These are phyloP conservation scores for Ambrosia trifida DNA, from an alignment of 129 eudicot species.

Conservation along the genomic window DNA sequence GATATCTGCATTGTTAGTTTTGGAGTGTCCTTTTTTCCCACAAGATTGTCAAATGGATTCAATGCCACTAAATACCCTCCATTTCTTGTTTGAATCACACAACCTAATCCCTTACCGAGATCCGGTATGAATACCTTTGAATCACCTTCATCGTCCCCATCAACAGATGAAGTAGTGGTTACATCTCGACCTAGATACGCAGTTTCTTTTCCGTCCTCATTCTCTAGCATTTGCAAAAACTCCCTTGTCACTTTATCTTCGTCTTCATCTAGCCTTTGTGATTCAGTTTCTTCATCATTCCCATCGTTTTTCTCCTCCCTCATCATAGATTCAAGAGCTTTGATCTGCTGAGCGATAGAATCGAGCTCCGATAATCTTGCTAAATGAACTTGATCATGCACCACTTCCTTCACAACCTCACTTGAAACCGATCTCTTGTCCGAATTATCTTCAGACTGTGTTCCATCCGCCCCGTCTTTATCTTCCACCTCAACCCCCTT, in stretches of 20 bases:
- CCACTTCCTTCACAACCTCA: slow-evolving; percentile 94
- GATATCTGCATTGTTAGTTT: slow-evolving; percentile 94
- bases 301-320: slow-evolving; percentile 40
- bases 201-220: slow-evolving; percentile 38
- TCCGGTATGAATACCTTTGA: slow-evolving; percentile 65
- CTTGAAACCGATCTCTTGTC: slow-evolving; percentile 64
- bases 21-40: slow-evolving; percentile 66
- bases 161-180: slow-evolving; percentile 24
- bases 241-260: slow-evolving; percentile 88
- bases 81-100: slow-evolving; percentile 81
- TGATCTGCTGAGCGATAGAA: slow-evolving; percentile 80
- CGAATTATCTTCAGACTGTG: slow-evolving; percentile 54
- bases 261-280: slow-evolving; percentile 73
- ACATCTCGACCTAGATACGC: slow-evolving; percentile 21
- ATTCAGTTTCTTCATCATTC: slow-evolving; percentile 47
- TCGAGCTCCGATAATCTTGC: slow-evolving; percentile 78
- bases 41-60: slow-evolving; percentile 66
- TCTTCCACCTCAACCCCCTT: slow-evolving; percentile 84
- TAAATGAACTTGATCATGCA: slow-evolving; percentile 64
- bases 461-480: slow-evolving; percentile 43
- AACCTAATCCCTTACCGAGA: slow-evolving; percentile 91
- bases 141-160: slow-evolving; percentile 33
- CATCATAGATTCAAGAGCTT: slow-evolving; percentile 93
- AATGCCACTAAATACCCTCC: slow-evolving; percentile 81
- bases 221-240: slow-evolving; percentile 78